Percentiles rank a stretch among this genome's conserved stretches.
Conservation (phyloP, 805 yeast genomes). For the Pichia sporocuriosa region DNA sequence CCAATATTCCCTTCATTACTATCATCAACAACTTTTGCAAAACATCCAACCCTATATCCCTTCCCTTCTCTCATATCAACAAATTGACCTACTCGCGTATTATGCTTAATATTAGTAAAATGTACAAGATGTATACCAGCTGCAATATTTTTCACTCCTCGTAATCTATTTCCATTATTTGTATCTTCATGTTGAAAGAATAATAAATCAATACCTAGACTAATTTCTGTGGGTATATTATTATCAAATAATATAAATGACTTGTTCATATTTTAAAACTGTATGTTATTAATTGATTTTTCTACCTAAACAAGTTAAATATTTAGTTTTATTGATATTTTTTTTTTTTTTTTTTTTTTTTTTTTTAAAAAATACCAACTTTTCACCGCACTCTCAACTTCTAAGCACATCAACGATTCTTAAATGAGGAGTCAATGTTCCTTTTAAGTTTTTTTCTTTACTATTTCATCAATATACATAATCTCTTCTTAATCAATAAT, state of each 20-base stretch:
- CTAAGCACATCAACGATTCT: too few species aligned
- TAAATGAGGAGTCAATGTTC: too few species aligned
- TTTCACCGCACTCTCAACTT: background rate
- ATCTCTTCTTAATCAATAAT: too few species aligned
- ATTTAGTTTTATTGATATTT: background rate
- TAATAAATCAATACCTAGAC: constrained; percentile 22
- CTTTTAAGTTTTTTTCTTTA: too few species aligned
- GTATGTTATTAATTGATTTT: too few species aligned
- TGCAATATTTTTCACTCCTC: constrained; percentile 46
- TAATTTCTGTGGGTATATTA: constrained; percentile 31
- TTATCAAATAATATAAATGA: constrained; percentile 19
- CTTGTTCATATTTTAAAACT: background rate
- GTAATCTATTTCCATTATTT: background rate
- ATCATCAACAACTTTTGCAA: background rate
- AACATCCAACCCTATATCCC: background rate
- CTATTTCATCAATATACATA: too few species aligned
- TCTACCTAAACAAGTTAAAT: too few species aligned
- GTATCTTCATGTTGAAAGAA: constrained; percentile 14
- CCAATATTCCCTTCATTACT: background rate
- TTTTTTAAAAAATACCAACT: background rate
- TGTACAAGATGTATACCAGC: constrained; percentile 52
- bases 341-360: background rate
- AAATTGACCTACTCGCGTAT: constrained; percentile 36
- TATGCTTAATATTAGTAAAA: constrained; percentile 34
- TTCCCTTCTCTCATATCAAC: constrained; percentile 29